A percentile compares a stretch with the other conserved stretches of the same genome.
Evolutionary conservation across 768 basidiomycete species (phyloP).

Genomic region (Glaciozyma antarctica): DNA sequence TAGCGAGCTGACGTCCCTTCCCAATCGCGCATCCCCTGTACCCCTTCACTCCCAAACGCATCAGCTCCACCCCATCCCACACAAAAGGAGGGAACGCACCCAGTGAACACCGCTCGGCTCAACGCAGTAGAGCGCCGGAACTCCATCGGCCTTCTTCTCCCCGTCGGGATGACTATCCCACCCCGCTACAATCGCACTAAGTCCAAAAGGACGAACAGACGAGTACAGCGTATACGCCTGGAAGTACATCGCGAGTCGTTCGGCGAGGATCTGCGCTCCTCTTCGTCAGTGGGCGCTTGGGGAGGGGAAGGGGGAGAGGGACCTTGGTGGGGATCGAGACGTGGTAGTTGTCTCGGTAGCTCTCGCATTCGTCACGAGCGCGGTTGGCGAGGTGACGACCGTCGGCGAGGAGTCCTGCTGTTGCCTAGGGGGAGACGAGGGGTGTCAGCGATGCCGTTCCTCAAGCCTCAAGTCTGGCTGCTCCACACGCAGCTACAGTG

Average conservation of each 20-base stretch:
- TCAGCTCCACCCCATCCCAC: not conserved
- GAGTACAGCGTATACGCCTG: slow-evolving; percentile 97
- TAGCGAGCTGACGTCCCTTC: slow-evolving; percentile 94
- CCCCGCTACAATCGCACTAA: slow-evolving; percentile 80
- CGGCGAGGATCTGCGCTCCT: slow-evolving; percentile 49
- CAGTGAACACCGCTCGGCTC: slow-evolving; percentile 91
- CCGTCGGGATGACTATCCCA: slow-evolving; percentile 25
- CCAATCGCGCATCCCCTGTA: slow-evolving; percentile 95
- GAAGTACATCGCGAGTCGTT: slow-evolving; percentile 76
- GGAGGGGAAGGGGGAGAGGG: slow-evolving; percentile 19
- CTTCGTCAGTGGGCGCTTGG: not conserved
- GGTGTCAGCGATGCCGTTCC: not conserved
- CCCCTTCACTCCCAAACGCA: slow-evolving; percentile 48
- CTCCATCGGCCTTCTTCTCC: slow-evolving; percentile 49
- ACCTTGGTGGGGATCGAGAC: slow-evolving; percentile 73
- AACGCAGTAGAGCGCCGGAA: slow-evolving; percentile 75
- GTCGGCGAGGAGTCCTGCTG: slow-evolving; percentile 86
- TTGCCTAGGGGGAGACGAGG: slow-evolving; percentile 51
- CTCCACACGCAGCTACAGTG: not conserved
- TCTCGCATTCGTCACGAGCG: slow-evolving; percentile 72
- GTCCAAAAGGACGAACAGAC: slow-evolving; percentile 92
- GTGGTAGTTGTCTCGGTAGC: slow-evolving; percentile 62
- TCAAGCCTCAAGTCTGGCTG: not conserved
- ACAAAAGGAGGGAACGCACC: slow-evolving; percentile 45
- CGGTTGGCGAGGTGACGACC: slow-evolving; percentile 76